Percentiles rank a stretch among this genome's conserved stretches.
Evolutionary conservation across 176 grass and related monocot species (phyloP).

Genomic region (Triticum timopheevii): DNA sequence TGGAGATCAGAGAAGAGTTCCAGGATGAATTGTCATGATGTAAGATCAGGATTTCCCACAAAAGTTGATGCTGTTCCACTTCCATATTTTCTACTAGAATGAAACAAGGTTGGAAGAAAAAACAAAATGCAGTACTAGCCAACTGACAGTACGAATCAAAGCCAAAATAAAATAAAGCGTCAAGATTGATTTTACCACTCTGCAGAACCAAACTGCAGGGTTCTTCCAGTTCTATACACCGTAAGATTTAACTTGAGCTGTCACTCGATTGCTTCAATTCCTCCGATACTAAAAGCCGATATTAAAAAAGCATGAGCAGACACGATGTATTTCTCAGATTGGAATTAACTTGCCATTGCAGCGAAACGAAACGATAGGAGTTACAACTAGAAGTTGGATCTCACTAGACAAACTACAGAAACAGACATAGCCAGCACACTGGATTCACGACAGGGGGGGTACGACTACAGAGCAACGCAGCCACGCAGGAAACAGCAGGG

Average conservation of each 20-base stretch:
- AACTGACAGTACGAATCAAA: neutral
- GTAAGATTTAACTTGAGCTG: neutral
- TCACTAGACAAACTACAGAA: neutral
- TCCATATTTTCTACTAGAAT: too few relatives aligned
- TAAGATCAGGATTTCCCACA: neutral
- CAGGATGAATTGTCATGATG: neutral
- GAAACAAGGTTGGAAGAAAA: too few relatives aligned
- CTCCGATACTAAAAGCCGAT: too few relatives aligned
- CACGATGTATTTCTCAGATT: neutral
- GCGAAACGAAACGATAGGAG: neutral
- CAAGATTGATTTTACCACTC: neutral
- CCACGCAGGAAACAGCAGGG: neutral
- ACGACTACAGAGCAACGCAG: too few relatives aligned
- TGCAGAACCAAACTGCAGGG: neutral
- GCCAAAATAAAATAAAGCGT: neutral
- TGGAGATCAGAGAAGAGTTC: neutral
- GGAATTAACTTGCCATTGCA: neutral
- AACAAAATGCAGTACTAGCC: too few relatives aligned
- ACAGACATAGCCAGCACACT: neutral
- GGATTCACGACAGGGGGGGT: neutral
- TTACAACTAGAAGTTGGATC: conserved; percentile 5
- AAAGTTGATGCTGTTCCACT: neutral
- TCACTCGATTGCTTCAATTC: too few relatives aligned
- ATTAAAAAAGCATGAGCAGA: too few relatives aligned
- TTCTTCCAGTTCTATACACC: neutral